Evolutionary conservation across 2,329 filamentous ascomycete species (phyloP), one percentile per base, ranked within the genome.

Genomic region (Venturia oleaginea): DNA sequence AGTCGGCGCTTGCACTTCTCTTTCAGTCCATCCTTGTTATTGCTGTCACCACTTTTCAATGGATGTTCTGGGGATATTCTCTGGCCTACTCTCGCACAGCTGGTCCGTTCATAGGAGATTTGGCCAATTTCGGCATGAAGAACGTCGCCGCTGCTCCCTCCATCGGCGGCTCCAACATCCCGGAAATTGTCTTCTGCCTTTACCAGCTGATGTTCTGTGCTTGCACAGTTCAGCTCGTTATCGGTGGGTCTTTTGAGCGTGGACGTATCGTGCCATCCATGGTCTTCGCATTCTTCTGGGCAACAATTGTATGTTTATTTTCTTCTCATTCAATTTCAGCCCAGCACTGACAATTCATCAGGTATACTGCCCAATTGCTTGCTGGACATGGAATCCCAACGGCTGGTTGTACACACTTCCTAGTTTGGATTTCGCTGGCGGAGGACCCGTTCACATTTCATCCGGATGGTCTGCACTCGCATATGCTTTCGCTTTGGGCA

Each of bases 371-470:
- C 80, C 81, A 0, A 81, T 87, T 42, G 85, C 85, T 0, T 85
- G 81, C 74, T 87, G 85, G 84, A 86, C 84, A 4, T 88, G 86
- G 86, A 88, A 88, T 69, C 70, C 80, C n/a, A 83, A 81, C 62
- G 85, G 86, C 13, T 88, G 86, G 85, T 75, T 88, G 0, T 86
- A 78, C 72, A 83, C 86, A 27, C 79, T 87, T 2, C 81, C 82
- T 0, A 79, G 81, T 0, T 78, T 84, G 66, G 84, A 87, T 70
- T 86, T 84, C 64, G 84, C 84, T 17, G 84, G 84, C 62, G 83
- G 82, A 15, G 85, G 86, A 1, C 85, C 85, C 3, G 86, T 88
- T 2, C 85, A 88, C 69, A 85, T 88, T 63, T 81, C 84, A 2
- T 83, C 79, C 1, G 85, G 86, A 2, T 87, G 83, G 76, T 77